Conservation (phyloP, 768 basidiomycete genomes). For the Macrocybe gigantea region DNA sequence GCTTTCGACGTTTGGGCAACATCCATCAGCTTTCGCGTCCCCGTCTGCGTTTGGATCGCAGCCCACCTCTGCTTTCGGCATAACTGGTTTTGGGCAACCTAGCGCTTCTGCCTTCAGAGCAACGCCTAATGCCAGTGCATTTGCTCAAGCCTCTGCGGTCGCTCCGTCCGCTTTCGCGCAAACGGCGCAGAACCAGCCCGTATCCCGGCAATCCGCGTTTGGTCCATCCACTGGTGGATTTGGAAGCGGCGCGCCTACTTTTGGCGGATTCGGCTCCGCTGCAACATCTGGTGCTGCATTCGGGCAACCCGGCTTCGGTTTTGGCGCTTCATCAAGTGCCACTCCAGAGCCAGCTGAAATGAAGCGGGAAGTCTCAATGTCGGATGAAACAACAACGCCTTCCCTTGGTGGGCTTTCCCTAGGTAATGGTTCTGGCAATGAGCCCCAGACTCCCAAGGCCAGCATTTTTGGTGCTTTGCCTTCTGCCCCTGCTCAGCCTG, state of each 20-base stretch:
- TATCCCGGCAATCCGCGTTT: conserved; percentile 18
- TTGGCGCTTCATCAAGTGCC: conserved; percentile 9
- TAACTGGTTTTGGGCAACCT: conserved; percentile 11
- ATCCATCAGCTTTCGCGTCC: conserved; percentile 4
- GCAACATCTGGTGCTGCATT: conserved; percentile 16
- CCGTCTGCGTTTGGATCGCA: conserved; percentile 8
- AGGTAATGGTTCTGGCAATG: conserved; percentile 19
- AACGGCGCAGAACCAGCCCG: conserved; percentile 17
- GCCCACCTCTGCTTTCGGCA: conserved; percentile 23
- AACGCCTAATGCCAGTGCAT: conserved; percentile 16
- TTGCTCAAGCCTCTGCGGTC: conserved; percentile 19
- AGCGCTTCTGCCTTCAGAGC: conserved; percentile 22
- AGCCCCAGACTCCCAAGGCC: conserved; percentile 17
- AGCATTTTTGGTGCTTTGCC: conserved; percentile 33
- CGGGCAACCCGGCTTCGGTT: conserved; percentile 21
- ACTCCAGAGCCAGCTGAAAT: conserved; percentile 22
- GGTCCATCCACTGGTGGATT: conserved; percentile 18
- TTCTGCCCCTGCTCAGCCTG: conserved; percentile 13
- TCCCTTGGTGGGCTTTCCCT: conserved; percentile 32
- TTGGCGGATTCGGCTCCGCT: conserved; percentile 7
- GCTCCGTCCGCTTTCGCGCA: conserved; percentile 3
- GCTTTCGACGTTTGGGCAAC: conserved; percentile 17
- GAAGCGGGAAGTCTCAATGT: conserved; percentile 43
- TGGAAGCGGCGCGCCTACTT: conserved; percentile 7
- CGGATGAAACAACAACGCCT: conserved; percentile 27